These are phyloP conservation scores for Leishmania tarentolae DNA, from an alignment of 208 protist species.

Conservation along the genomic window DNA sequence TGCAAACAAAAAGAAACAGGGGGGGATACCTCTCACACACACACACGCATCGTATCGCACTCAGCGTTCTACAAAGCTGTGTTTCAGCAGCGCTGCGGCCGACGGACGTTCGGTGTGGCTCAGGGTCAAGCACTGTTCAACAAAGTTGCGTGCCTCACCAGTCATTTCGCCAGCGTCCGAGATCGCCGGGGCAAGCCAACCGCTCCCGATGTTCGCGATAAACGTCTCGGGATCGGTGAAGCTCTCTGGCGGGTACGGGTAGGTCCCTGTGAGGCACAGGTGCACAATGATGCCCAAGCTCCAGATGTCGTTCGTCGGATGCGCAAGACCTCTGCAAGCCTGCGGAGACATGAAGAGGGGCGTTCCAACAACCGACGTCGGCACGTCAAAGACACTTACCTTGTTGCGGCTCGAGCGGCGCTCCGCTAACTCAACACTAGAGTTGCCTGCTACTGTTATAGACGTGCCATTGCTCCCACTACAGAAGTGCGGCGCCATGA, in stretches of 20 bases:
- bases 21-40: not conserved
- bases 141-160: slow-evolving; percentile 36
- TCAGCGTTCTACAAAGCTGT: slow-evolving; percentile 44
- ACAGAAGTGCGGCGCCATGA: slow-evolving; percentile 11
- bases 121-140: slow-evolving; percentile 43
- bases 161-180: slow-evolving; percentile 29
- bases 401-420: not conserved
- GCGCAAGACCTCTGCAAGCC: slow-evolving; percentile 59
- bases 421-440: not conserved
- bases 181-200: slow-evolving; percentile 29
- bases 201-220: slow-evolving; percentile 38
- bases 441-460: not conserved
- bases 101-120: slow-evolving; percentile 37
- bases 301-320: slow-evolving; percentile 82
- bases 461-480: not conserved
- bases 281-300: slow-evolving; percentile 72
- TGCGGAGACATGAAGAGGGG: slow-evolving; percentile 85
- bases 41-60: not conserved
- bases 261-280: slow-evolving; percentile 61
- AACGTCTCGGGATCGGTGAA: slow-evolving; percentile 43
- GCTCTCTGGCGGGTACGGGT: slow-evolving; percentile 55
- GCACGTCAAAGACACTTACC: not conserved
- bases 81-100: slow-evolving; percentile 43
- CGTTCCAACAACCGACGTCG: slow-evolving; percentile 50
- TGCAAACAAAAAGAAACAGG: slow-evolving; percentile 8